A percentile compares a stretch with the other conserved stretches of the same genome.
Conservation (phyloP, 345 rosid genomes). For the Eucalyptus sp. region DNA sequence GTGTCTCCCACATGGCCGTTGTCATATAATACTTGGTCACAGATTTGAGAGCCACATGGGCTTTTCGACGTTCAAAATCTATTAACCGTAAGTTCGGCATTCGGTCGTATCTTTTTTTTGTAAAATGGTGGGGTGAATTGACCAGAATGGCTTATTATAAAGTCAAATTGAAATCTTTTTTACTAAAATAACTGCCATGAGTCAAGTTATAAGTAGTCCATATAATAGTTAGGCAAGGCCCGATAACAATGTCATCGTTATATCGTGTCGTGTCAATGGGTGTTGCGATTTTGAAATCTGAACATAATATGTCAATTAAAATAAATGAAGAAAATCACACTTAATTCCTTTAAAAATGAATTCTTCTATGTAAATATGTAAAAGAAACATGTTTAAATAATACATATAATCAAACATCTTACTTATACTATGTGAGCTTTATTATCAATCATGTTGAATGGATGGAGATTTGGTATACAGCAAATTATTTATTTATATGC, state of each 20-base stretch:
- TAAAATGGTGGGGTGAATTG: background rate
- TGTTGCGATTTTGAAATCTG: background rate
- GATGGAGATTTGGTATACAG: accelerated
- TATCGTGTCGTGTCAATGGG: background rate
- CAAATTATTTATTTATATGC: background rate
- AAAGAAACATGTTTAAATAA: background rate
- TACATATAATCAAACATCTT: background rate
- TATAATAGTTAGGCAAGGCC: background rate
- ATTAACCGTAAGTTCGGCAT: accelerated
- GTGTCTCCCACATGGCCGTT: background rate
- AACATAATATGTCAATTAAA: background rate
- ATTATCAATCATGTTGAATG: background rate
- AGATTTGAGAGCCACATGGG: accelerated
- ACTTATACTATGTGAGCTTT: background rate
- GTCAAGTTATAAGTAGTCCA: background rate
- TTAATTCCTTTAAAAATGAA: background rate
- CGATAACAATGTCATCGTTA: accelerated
- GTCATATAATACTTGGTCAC: background rate
- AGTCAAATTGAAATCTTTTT: background rate
- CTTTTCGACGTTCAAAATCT: accelerated
- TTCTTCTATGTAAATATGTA: background rate
- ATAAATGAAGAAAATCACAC: background rate
- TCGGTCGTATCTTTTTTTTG: accelerated
- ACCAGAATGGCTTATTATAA: background rate
- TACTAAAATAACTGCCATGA: accelerated